These are phyloP conservation scores for Salix brachista DNA, from an alignment of 345 rosid genomes.

Conservation along the genomic window DNA sequence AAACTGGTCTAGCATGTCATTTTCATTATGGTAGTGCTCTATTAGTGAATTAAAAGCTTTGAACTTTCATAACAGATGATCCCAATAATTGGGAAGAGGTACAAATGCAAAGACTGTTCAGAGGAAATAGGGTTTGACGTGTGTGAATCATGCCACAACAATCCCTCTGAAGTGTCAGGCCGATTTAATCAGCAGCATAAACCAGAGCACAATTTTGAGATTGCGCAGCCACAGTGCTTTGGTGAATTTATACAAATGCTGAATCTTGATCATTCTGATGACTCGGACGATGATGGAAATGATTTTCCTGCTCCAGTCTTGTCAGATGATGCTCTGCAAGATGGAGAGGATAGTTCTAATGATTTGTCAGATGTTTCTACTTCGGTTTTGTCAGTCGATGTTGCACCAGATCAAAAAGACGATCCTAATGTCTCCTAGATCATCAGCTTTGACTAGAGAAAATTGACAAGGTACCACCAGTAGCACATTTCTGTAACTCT, in stretches of 20 bases:
- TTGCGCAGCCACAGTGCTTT: neutral
- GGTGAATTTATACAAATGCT: neutral
- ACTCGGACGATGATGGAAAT: neutral
- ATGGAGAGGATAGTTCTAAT: neutral
- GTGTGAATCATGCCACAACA: constrained; percentile 9
- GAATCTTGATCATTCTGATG: neutral
- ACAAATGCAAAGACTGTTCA: constrained; percentile 16
- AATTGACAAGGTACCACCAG: neutral
- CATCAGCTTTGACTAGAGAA: neutral
- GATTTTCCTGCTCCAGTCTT: neutral
- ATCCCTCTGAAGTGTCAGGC: neutral
- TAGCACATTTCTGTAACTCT: neutral
- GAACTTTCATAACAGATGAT: neutral
- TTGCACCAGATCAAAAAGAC: neutral
- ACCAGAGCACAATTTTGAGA: constrained; percentile 12
- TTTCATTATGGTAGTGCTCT: neutral
- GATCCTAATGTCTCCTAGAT: neutral
- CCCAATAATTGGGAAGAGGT: constrained; percentile 7
- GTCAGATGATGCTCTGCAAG: neutral
- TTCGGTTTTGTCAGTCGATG: neutral
- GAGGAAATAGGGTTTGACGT: constrained; percentile 8
- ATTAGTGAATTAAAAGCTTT: neutral
- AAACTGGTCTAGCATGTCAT: neutral
- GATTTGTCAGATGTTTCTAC: neutral
- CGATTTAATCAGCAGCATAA: constrained; percentile 17